Base-by-base conservation (phyloP, 805 yeast species). In the Candida tammaniensis region DNA sequence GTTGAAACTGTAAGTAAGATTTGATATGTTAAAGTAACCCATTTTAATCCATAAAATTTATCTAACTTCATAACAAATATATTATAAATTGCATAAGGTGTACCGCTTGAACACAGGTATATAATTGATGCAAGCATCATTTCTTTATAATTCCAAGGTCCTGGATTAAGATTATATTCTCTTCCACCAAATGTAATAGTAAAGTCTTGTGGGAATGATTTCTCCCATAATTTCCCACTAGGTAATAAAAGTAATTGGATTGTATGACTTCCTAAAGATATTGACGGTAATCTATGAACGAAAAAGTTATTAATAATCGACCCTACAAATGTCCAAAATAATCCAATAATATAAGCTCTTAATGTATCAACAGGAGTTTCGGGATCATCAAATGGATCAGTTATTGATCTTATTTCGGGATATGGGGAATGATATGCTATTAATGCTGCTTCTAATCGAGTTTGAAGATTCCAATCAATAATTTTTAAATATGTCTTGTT, bases 1-100 rank as follows among this genome's bases (percentile, higher is more conserved):
- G 84, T 68, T 2, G 82, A 68, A 4, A 78, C 43, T 1, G 74
- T 57, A 21, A 80, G 60, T 22, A 77, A 44, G 10, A 78, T 44
- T 54, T 77, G 80, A 53, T 70, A 82, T 1, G 78, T 73, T 53
- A 73, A 68, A 11, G 58, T 43, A 21, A 63, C 70, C 73, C 73
- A 67, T 28, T 61, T 55, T 27, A 65, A 50, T 3, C 68, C 69
- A 42, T 67, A 67, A 39, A 67, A 67, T 27, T 52, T 50, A 26
- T 64, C 71, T 18, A 65, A 43, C 35, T 65, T 66, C 72, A 65
- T 64, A 15, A 67, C 72, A 36, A 64, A 55, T 2, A 67, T 66
- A 40, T 66, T 66, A 42, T 63, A 64, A 1, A 65, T 52, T 44
- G 61, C 61, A 39, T 67, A 67, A 2, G 71, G 71, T 2, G 68